Conservation (phyloP, 2,329 filamentous ascomycete genomes). For the Exophiala bonariae region DNA sequence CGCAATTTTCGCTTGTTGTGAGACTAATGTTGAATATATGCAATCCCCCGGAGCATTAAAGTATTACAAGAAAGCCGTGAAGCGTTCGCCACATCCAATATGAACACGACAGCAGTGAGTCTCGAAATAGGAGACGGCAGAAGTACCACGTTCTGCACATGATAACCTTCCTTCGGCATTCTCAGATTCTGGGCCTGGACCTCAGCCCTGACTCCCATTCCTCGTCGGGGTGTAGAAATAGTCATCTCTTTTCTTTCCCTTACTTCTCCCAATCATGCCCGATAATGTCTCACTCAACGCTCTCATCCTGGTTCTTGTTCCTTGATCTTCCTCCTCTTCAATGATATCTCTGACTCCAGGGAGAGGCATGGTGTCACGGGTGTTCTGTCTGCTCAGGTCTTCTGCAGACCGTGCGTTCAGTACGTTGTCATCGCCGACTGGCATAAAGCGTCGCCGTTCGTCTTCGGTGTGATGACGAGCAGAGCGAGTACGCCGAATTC, state of each 20-base stretch:
- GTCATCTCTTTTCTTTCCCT: conserved; percentile 5
- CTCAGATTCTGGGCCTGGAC: too few species aligned
- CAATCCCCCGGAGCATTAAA: too few species aligned
- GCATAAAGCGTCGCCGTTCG: conserved; percentile 10
- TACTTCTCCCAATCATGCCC: conserved; percentile 3
- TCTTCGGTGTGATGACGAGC: conserved; percentile 12
- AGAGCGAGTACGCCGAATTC: conserved; percentile 20
- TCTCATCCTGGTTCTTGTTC: conserved; percentile 7
- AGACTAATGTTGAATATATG: too few species aligned
- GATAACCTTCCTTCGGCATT: too few species aligned
- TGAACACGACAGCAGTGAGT: too few species aligned
- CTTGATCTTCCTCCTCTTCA: conserved; percentile 1
- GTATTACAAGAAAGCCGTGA: too few species aligned
- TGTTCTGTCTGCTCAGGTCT: background rate
- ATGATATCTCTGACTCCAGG: background rate
- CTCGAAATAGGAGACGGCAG: too few species aligned
- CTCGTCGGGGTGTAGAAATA: background rate
- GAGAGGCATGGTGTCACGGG: background rate
- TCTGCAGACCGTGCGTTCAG: background rate
- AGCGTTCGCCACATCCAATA: too few species aligned
- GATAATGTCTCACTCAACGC: conserved; percentile 16
- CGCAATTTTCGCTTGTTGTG: too few species aligned
- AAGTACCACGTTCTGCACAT: too few species aligned
- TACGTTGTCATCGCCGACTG: conserved; percentile 10
- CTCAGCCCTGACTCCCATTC: too few species aligned